Evolutionary conservation across 148 eudicot species (phyloP), one percentile per base, ranked within the genome.

Genomic region (Camellia japonica): DNA sequence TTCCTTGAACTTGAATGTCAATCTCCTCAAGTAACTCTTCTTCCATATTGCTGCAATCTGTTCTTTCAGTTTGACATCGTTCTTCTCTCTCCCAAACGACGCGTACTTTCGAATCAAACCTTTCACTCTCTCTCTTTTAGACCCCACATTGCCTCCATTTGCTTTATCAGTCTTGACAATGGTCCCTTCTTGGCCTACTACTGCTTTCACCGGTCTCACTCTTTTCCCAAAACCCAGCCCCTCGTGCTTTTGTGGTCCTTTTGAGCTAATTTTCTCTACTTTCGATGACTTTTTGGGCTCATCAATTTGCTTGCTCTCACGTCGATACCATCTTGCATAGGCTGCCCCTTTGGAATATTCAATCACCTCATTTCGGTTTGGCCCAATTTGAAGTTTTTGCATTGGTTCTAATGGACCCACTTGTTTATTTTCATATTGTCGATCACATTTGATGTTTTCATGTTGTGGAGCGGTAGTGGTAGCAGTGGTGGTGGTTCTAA

Each of bases 1-100:
- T 83, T 76, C 80, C 77, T 84, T 86, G 15, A 70, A 61, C 60
- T 82, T 69, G 77, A 71, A 42, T 73, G 86, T 85, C 75, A 82
- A 68, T 15, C 56, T 83, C 73, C 76, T 84, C 56, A 88, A 81
- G 60, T 84, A 77, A 60, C 79, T 79, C 60, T 79, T 38, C 61
- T 85, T 90, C 78, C 87, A 74, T 4, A 84, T 56, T 75, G 86
- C 67, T 23, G 84, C 68, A 69, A 79, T 62, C 68, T 78, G 86
- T 14, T 84, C 77, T 55, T 54, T 82, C 66, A 67, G 60, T 80
- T 86, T 90, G 19, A 11, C 80, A 64, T 77, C 84, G 16, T 76
- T 81, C 46, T 66, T 83, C 13, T 79, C 81, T 71, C 75, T 88
- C 68, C 90, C 85, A 77, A 90, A 86, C 11, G 88, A 82, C 30